phyloP scores from a whole-genome alignment of 2,329 filamentous ascomycete species.

The Colletotrichum liriopes region DNA sequence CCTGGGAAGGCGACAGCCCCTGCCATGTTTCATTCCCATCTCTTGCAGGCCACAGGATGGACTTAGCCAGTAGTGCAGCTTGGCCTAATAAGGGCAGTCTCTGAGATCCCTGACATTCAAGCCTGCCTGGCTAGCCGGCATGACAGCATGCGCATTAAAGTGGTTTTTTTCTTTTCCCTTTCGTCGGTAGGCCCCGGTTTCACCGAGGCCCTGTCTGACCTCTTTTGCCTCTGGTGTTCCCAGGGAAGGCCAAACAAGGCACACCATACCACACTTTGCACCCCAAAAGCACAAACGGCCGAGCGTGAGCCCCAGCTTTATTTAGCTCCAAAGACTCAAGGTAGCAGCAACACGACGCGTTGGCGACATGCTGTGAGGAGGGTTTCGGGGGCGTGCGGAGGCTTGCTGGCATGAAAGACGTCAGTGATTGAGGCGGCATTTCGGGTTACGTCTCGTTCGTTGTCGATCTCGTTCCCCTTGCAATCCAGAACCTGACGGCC shows the following conservation, averaged over 20 bases:
- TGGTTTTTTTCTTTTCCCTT: slow-evolving; percentile 10
- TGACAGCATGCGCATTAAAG: slow-evolving; percentile 42
- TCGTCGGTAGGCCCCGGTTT: slow-evolving; percentile 45
- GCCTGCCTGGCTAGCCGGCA: slow-evolving; percentile 29
- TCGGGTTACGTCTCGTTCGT: neutral
- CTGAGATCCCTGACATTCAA: slow-evolving; percentile 29
- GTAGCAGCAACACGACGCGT: slow-evolving; percentile 1
- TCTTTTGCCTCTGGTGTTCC: slow-evolving; percentile 14
- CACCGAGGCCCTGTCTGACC: slow-evolving; percentile 35
- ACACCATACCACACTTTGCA: slow-evolving; percentile 10
- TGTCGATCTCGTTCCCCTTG: neutral
- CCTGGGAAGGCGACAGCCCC: slow-evolving; percentile 22
- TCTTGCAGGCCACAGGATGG: slow-evolving; percentile 26
- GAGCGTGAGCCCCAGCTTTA: slow-evolving; percentile 26
- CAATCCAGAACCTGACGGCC: neutral
- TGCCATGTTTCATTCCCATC: slow-evolving; percentile 42
- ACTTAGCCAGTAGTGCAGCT: slow-evolving; percentile 14
- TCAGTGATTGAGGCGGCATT: slow-evolving; percentile 1
- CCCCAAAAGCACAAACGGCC: slow-evolving; percentile 31
- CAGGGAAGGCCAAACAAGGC: slow-evolving; percentile 17
- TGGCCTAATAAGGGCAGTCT: neutral
- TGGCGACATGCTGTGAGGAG: neutral
- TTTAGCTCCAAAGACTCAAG: slow-evolving; percentile 23
- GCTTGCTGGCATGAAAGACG: neutral
- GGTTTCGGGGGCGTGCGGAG: neutral